A percentile compares a stretch with the other conserved stretches of the same genome.
These are phyloP conservation scores for Scedosporium dehoogii DNA, from an alignment of 2,329 filamentous ascomycete genomes.

Conservation along the genomic window DNA sequence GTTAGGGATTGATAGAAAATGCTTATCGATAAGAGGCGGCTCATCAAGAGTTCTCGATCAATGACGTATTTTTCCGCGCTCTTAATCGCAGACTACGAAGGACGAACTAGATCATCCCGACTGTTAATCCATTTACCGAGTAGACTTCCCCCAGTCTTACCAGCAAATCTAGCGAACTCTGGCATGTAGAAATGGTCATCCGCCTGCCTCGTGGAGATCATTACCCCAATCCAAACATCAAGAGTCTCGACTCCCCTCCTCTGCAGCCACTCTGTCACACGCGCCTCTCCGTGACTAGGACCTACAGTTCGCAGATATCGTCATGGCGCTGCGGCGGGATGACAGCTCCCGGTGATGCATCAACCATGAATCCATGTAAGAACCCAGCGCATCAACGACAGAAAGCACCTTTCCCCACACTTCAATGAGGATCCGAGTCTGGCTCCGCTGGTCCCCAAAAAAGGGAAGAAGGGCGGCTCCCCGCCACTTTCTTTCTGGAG, in stretches of 20 bases:
- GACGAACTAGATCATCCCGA: no score
- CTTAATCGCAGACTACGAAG: no score
- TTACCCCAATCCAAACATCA: no score
- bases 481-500: not conserved
- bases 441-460: not conserved
- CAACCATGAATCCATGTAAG: not conserved
- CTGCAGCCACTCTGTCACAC: not conserved
- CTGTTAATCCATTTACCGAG: no score
- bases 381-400: not conserved
- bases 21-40: not conserved
- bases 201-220: no score
- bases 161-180: no score
- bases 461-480: not conserved
- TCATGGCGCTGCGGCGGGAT: slow-evolving; percentile 1
- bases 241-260: no score
- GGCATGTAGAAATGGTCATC: no score
- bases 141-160: no score
- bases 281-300: not conserved
- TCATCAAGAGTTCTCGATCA: not conserved
- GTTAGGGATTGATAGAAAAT: no score
- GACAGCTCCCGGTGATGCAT: not conserved
- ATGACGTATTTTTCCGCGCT: no score
- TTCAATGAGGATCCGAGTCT: not conserved
- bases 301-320: slow-evolving; percentile 1
- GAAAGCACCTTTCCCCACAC: not conserved